Conservation (phyloP, 225 moss, liverwort and hornwort species). For the Anthoceros angustus region DNA sequence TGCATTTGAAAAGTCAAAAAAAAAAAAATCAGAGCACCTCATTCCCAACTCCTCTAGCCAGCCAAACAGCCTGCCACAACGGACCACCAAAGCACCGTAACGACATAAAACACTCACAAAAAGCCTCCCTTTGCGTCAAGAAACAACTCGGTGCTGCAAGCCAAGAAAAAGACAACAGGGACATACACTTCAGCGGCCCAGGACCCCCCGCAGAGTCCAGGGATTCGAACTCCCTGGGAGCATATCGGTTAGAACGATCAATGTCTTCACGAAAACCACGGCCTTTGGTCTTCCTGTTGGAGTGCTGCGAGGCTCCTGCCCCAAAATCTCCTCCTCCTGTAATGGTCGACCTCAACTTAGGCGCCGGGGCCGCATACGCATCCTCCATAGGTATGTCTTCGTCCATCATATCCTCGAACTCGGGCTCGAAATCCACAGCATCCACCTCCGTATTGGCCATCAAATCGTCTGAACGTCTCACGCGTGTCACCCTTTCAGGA, state of each 20-base stretch:
- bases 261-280: conserved; percentile 91
- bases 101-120: not conserved
- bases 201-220: conserved; percentile 90
- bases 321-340: conserved; percentile 28
- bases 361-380: conserved; percentile 45
- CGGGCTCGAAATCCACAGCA: conserved; percentile 96
- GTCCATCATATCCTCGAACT: conserved; percentile 87
- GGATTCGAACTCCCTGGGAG: conserved; percentile 80
- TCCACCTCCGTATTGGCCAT: too few species aligned
- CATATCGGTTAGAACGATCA: conserved; percentile 58
- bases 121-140: not conserved
- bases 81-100: not conserved
- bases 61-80: not conserved
- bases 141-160: too few species aligned
- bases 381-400: conserved; percentile 96
- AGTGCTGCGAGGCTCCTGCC: conserved; percentile 40
- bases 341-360: conserved; percentile 91
- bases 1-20: too few species aligned
- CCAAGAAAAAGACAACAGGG: too few species aligned
- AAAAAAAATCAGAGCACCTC: too few species aligned
- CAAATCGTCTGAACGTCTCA: too few species aligned
- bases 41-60: conserved; percentile 9
- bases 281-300: conserved; percentile 67
- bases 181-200: conserved; percentile 94
- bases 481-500: too few species aligned